Percentiles rank a stretch among this genome's conserved stretches.
Evolutionary conservation across 106 monocot genomes (phyloP).

Genomic region (Platanthera guangdongensis): DNA sequence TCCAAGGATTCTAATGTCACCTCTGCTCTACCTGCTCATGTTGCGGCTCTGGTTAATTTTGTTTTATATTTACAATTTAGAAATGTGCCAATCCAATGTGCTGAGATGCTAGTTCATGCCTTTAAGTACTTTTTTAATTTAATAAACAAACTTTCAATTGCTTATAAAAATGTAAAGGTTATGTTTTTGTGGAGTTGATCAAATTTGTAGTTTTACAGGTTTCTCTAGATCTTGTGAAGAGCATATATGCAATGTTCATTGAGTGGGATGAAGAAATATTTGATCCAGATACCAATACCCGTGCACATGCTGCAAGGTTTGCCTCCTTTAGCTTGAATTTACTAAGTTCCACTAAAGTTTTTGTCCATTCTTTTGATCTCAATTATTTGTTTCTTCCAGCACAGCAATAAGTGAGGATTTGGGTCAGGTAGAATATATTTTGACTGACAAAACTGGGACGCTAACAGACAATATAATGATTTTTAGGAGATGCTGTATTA

Average conservation of each 20-base stretch:
- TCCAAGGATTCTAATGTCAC: too few relatives aligned
- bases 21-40: too few relatives aligned
- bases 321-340: background rate
- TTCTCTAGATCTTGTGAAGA: slow-evolving; percentile 84
- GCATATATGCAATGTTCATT: slow-evolving; percentile 94
- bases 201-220: slow-evolving; percentile 43
- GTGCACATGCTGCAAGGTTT: slow-evolving; percentile 89
- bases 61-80: background rate
- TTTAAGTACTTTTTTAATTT: background rate
- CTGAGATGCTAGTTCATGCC: background rate
- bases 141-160: background rate
- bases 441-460: slow-evolving; percentile 97
- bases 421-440: slow-evolving; percentile 93
- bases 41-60: too few relatives aligned
- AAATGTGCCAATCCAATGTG: background rate
- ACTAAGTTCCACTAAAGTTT: background rate
- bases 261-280: slow-evolving; percentile 99
- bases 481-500: slow-evolving; percentile 88
- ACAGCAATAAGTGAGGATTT: slow-evolving; percentile 97
- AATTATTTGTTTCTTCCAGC: slow-evolving; percentile 38
- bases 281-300: slow-evolving; percentile 69
- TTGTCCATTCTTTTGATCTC: background rate
- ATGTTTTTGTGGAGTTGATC: background rate
- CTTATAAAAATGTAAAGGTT: background rate
- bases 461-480: slow-evolving; percentile 94